phyloP scores from a whole-genome alignment of 768 basidiomycete genomes.

The Boletus eberwhitei region DNA sequence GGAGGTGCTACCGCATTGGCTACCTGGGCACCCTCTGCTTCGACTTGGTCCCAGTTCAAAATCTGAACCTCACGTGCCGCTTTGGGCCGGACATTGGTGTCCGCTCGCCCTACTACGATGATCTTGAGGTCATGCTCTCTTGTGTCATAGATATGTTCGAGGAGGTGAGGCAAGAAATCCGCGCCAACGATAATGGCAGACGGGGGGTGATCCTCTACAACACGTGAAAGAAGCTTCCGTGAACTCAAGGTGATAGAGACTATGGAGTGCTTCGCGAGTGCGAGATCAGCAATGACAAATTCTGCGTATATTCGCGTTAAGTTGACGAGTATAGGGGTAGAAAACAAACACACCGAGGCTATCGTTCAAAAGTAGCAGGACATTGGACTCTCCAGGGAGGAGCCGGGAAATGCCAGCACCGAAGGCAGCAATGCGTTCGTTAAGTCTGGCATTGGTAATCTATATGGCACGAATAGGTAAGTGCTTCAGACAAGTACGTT shows the following conservation, averaged over 20 bases:
- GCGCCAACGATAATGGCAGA: slow-evolving; percentile 73
- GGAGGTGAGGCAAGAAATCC: slow-evolving; percentile 59
- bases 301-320: slow-evolving; percentile 39
- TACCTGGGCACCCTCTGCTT: slow-evolving; percentile 57
- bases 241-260: slow-evolving; percentile 64
- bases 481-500: not conserved
- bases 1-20: slow-evolving; percentile 42
- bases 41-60: slow-evolving; percentile 65
- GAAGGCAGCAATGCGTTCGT: slow-evolving; percentile 67
- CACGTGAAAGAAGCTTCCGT: slow-evolving; percentile 55
- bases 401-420: slow-evolving; percentile 68
- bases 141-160: slow-evolving; percentile 69
- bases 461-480: slow-evolving; percentile 25
- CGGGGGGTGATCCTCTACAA: slow-evolving; percentile 63
- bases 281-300: slow-evolving; percentile 77
- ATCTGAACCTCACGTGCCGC: slow-evolving; percentile 54
- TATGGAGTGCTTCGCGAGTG: slow-evolving; percentile 67
- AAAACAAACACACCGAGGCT: slow-evolving; percentile 52
- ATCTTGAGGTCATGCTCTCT: slow-evolving; percentile 54
- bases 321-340: not conserved
- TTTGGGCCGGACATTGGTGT: slow-evolving; percentile 42
- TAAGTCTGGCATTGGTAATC: slow-evolving; percentile 73
- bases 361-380: slow-evolving; percentile 77
- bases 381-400: slow-evolving; percentile 58
- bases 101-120: slow-evolving; percentile 69